These are phyloP conservation scores for Hericium rajendrae DNA, from an alignment of 768 basidiomycete species.

Conservation along the genomic window DNA sequence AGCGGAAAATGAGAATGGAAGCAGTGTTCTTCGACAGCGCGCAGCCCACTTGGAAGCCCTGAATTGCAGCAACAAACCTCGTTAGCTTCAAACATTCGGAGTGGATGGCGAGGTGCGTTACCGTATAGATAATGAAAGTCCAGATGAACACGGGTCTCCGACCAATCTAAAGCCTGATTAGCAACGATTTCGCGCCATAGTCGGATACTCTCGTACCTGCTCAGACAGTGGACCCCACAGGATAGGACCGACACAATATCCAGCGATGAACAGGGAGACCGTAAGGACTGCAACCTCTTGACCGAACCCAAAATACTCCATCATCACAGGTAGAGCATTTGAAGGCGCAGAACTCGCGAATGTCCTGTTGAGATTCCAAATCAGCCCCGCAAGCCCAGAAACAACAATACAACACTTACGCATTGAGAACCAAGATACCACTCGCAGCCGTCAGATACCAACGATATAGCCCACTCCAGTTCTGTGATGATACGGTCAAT, in stretches of 20 bases:
- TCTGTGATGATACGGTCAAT: constrained; percentile 25
- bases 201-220: constrained; percentile 18
- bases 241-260: constrained; percentile 38
- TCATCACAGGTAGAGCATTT: constrained; percentile 36
- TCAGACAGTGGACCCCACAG: constrained; percentile 22
- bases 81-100: not conserved
- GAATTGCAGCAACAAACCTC: not conserved
- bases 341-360: constrained; percentile 55
- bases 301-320: constrained; percentile 38
- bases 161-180: constrained; percentile 23
- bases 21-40: constrained; percentile 53
- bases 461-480: constrained; percentile 34
- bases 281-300: constrained; percentile 44
- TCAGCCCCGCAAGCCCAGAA: not conserved
- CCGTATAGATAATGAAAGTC: constrained; percentile 46
- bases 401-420: constrained; percentile 26
- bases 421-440: constrained; percentile 46
- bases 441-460: constrained; percentile 43
- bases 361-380: constrained; percentile 30
- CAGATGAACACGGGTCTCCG: constrained; percentile 48
- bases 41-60: constrained; percentile 55
- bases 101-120: constrained; percentile 17
- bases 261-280: constrained; percentile 53
- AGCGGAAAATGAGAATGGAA: constrained; percentile 55
- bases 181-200: constrained; percentile 25